A percentile compares a stretch with the other conserved stretches of the same genome.
Conservation (phyloP, 768 basidiomycete species). For the Collybia mongolica region DNA sequence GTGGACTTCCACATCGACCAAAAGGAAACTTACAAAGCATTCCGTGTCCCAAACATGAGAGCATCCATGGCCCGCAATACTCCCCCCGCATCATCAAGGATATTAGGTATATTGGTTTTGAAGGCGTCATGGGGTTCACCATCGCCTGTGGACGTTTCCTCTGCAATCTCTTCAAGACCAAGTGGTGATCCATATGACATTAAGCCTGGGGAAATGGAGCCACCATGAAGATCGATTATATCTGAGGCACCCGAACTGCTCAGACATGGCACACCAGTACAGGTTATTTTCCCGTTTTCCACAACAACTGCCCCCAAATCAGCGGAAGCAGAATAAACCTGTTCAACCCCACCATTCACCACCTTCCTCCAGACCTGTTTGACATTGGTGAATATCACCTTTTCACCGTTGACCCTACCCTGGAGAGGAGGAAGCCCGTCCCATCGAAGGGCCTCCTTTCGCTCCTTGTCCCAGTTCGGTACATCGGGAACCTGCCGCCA, state of each 20-base stretch:
- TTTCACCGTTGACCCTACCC: constrained; percentile 30
- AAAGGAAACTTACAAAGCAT: constrained; percentile 59
- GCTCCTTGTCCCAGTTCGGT: constrained; percentile 67
- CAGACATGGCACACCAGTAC: constrained; percentile 39
- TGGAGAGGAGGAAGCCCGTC: constrained; percentile 70
- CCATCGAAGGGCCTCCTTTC: constrained; percentile 54
- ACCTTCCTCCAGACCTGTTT: constrained; percentile 42
- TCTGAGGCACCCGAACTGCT: constrained; percentile 17
- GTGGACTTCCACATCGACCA: background rate
- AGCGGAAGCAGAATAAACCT: constrained; percentile 24
- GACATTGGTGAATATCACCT: constrained; percentile 67
- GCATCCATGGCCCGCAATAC: constrained; percentile 68
- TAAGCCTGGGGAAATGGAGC: constrained; percentile 65
- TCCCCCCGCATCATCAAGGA: constrained; percentile 51
- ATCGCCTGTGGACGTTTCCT: constrained; percentile 68
- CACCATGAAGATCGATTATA: constrained; percentile 65
- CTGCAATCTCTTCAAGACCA: constrained; percentile 73
- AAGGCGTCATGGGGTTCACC: constrained; percentile 62
- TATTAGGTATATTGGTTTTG: constrained; percentile 32
- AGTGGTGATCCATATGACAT: constrained; percentile 66
- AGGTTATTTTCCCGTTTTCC: constrained; percentile 51
- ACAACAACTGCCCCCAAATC: constrained; percentile 37
- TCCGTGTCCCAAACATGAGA: constrained; percentile 66
- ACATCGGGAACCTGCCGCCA: constrained; percentile 48
- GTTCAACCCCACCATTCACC: constrained; percentile 27